phyloP scores from a whole-genome alignment of 208 protist species.

The Wallacemonas sp. region DNA sequence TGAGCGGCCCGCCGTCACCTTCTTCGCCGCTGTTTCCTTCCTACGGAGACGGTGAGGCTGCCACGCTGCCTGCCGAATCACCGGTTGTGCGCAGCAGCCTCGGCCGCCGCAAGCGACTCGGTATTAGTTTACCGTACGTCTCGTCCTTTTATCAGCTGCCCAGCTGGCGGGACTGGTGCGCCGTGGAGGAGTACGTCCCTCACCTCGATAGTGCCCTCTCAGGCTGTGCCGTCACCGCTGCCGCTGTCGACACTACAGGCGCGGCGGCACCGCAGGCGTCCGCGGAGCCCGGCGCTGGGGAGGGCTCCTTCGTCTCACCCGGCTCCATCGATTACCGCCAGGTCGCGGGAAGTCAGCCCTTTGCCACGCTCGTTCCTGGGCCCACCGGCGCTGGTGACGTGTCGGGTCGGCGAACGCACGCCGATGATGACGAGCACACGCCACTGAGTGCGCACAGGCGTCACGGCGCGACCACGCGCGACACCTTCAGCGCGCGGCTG shows the following conservation, averaged over 20 bases:
- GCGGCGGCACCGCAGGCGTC: too few species aligned
- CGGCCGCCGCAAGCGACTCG: slow-evolving; percentile 38
- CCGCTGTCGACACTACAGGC: slow-evolving; percentile 24
- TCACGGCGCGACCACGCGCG: slow-evolving; percentile 11
- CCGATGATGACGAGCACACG: neutral
- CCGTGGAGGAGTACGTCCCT: slow-evolving; percentile 67
- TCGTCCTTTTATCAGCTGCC: slow-evolving; percentile 59
- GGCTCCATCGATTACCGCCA: slow-evolving; percentile 1
- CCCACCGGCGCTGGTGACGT: neutral
- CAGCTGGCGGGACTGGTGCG: slow-evolving; percentile 45
- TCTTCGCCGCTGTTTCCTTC: neutral
- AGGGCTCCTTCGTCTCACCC: slow-evolving; percentile 31
- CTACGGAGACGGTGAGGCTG: neutral
- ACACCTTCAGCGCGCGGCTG: neutral
- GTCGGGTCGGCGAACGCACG: neutral
- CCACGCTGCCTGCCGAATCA: neutral
- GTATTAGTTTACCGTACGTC: slow-evolving; percentile 45
- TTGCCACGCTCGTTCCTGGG: neutral
- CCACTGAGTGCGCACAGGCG: neutral
- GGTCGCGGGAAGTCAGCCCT: neutral
- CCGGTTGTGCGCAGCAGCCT: slow-evolving; percentile 1
- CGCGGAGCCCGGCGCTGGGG: too few species aligned
- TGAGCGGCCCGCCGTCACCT: neutral
- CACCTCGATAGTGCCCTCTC: slow-evolving; percentile 39
- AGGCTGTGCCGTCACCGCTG: slow-evolving; percentile 10